Evolutionary conservation across 805 yeast genomes (phyloP), one percentile per base, ranked within the genome.

Genomic region (Metschnikowia aberdeeniae): DNA sequence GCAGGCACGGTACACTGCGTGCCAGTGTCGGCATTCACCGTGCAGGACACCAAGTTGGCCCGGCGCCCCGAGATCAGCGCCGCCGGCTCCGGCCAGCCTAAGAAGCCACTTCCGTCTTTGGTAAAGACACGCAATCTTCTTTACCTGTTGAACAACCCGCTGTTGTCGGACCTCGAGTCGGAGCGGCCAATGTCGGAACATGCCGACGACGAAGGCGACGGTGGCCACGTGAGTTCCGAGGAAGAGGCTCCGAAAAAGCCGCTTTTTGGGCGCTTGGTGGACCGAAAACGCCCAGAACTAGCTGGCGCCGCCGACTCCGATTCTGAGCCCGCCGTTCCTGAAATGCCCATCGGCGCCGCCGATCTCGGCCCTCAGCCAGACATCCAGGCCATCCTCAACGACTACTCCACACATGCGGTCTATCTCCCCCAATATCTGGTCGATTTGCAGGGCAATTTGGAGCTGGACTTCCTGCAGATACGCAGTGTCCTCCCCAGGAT

Each of bases 361-460:
- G 44, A 34, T 9, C 40, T 26, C 37, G 39, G 37, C 13, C 27
- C 28, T 7, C 36, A 26, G 26, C 36, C 36, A 6, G 41, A 47
- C 3, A 19, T 50, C n/a, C 43, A 44, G 31, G 34, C 57, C 17
- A 53, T 58, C 5, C 35, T 58, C 11, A 45, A 54, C 36, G 53
- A 55, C 35, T 72, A 73, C 47, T 60, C 70, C 10, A 64, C 80
- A 3, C 79, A 74, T 50, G 75, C 82, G 0, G 60, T 77, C 10
- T 78, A 75, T 53, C 60, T 78, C 22, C 80, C 82, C 1, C 67
- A 70, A 42, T 62, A 64, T 42, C 60, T 61, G 37, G 64, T 78
- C 12, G 64, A 66, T 43, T 62, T 76, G 34, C 62, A 72, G 5
- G 62, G 59, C n/a, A 62, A 65, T 45, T 52, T 64, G 37, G 51